These are phyloP conservation scores for Fusarium tricinctum DNA, from an alignment of 2,329 filamentous ascomycete species.

Conservation along the genomic window DNA sequence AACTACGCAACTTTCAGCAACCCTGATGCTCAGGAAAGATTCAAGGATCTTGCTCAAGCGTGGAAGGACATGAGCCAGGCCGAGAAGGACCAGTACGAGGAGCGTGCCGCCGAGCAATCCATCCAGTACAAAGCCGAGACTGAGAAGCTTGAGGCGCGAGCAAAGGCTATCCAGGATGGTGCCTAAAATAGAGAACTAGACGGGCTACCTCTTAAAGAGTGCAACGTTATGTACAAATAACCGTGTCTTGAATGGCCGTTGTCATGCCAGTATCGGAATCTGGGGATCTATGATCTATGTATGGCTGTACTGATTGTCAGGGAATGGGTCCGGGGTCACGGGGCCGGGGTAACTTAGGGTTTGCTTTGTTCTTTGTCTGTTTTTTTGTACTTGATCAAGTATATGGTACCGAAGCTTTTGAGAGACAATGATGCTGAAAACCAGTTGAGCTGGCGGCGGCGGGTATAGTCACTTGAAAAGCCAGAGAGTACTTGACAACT, in stretches of 20 bases:
- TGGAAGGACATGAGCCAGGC: constrained; percentile 61
- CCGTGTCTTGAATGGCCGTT: constrained; percentile 5
- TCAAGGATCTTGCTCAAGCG: constrained; percentile 50
- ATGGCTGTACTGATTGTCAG: constrained; percentile 19
- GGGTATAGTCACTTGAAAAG: constrained; percentile 5
- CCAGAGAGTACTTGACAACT: background rate
- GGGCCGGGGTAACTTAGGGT: constrained; percentile 19
- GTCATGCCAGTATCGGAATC: constrained; percentile 5
- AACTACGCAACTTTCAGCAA: constrained; percentile 52
- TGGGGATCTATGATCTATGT: constrained; percentile 17
- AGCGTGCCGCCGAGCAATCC: constrained; percentile 44
- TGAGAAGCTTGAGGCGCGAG: constrained; percentile 50
- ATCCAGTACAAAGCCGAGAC: constrained; percentile 39
- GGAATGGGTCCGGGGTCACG: constrained; percentile 20
- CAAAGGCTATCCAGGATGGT: constrained; percentile 50
- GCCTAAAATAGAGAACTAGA: constrained; percentile 36
- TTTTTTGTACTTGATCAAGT: constrained; percentile 26
- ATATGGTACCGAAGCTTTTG: constrained; percentile 14
- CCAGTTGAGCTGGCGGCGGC: constrained; percentile 15
- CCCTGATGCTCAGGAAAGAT: constrained; percentile 28
- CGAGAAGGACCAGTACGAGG: constrained; percentile 60
- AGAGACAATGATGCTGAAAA: constrained; percentile 5
- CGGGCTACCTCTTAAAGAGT: background rate
- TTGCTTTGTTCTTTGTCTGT: constrained; percentile 28
- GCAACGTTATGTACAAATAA: constrained; percentile 5